Conservation (phyloP, 352 stramenopile species). For the Globisporangium mamillatum region DNA sequence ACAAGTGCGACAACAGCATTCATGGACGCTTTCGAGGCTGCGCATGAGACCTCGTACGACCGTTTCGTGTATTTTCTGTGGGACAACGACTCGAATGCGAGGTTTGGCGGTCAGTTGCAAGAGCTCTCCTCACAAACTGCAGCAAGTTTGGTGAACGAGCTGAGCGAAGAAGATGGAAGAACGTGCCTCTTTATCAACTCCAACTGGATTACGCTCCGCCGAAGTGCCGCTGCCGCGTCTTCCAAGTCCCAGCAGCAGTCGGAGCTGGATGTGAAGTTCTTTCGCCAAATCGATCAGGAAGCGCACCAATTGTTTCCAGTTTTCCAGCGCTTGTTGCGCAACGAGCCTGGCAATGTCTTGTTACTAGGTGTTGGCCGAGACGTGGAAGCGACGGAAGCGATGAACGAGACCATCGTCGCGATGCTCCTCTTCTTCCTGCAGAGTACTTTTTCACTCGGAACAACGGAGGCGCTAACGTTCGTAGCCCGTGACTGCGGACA, state of each 20-base stretch:
- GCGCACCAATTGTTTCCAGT: constrained; percentile 35
- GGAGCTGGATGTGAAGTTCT: constrained; percentile 19
- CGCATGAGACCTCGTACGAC: constrained; percentile 36
- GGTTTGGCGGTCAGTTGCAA: constrained; percentile 3
- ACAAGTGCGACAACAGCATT: constrained; percentile 24
- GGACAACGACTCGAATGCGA: constrained; percentile 17
- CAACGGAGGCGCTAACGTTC: constrained; percentile 21
- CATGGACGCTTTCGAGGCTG: constrained; percentile 34
- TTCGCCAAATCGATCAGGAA: constrained; percentile 42
- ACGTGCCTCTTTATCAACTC: constrained; percentile 33
- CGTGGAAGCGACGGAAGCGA: constrained; percentile 14
- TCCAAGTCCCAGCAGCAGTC: constrained; percentile 1
- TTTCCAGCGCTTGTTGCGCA: constrained; percentile 43
- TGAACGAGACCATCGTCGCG: constrained; percentile 26
- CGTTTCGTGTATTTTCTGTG: constrained; percentile 59
- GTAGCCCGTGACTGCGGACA: constrained; percentile 7
- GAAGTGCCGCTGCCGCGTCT: background rate
- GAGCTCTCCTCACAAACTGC: background rate
- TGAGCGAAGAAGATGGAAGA: constrained; percentile 35
- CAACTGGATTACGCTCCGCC: background rate
- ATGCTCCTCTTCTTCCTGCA: constrained; percentile 57
- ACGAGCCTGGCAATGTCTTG: constrained; percentile 36
- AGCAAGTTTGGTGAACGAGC: constrained; percentile 17
- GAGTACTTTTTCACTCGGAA: constrained; percentile 27
- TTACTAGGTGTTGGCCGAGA: constrained; percentile 34